Base-by-base conservation (phyloP, 352 stramenopile species). In the Globisporangium canariense region DNA sequence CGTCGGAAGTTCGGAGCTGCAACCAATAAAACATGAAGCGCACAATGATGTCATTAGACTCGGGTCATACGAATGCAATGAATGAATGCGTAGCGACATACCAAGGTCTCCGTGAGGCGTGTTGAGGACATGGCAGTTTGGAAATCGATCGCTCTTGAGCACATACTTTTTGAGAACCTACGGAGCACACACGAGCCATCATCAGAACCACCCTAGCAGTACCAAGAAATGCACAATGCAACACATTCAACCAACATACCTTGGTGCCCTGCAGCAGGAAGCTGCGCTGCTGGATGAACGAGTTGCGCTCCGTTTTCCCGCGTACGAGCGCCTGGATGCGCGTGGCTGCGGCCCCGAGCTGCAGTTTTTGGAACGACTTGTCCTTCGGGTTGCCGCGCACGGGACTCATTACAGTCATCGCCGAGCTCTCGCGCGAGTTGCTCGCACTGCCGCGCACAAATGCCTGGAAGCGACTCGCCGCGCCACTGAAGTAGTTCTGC, bases 121-220 rank as follows among this genome's bases (percentile, higher is more conserved):
- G 49, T 80, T 57, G 16, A 95, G 70, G 36, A 86, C 82, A 57
- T 93, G 85, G 58, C 84, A 91, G 55, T 93, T 81, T 3, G 87
- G 85, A 66, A 94, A 90, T 1, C 85, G 73, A 63, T 95, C 87
- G 25, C 70, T 79, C 74, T 94, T 95, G 58, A 95, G 78, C 62
- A 95, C 81, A 52, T 94, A 95, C 60, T 93, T 91, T 46, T 86
- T 87, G 14, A 95, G 61, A 30, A 95, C 75, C 79, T 84, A 60
- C 22, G 1, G 56, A 36, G 43, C 36, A 55, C 30, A 69, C 30
- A 36, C 18, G 9, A 8, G 32, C 25, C 41, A 36, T 16, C 18
- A 54, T 53, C 28, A 40, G 18, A 46, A 14, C 41, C 10, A 7
- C 20, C 30, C 47, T 6, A 22, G 32, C 9, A 32, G 8, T 25